Evolutionary conservation across 805 yeast species (phyloP).

Genomic region (Metschnikowia vanudenii): DNA sequence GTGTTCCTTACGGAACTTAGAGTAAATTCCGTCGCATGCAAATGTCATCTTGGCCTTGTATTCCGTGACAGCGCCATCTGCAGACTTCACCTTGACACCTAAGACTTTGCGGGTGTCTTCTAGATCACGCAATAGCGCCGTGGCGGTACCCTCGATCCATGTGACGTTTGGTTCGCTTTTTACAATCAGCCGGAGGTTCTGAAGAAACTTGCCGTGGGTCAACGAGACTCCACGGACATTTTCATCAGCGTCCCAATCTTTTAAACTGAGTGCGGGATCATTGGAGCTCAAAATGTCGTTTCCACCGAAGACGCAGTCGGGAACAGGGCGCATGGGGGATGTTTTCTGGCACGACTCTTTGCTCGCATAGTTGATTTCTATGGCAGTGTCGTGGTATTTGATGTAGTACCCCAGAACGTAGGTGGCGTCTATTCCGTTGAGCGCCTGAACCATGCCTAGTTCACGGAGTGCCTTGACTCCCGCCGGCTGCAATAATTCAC

Average conservation of each 20-base stretch:
- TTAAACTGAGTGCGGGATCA: constrained; percentile 41
- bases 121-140: constrained; percentile 55
- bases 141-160: constrained; percentile 80
- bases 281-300: constrained; percentile 54
- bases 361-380: constrained; percentile 69
- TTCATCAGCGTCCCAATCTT: constrained; percentile 59
- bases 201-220: constrained; percentile 87
- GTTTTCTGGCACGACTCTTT: constrained; percentile 46
- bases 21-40: constrained; percentile 91
- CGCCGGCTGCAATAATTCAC: constrained; percentile 95
- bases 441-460: constrained; percentile 76
- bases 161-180: constrained; percentile 70
- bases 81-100: constrained; percentile 68
- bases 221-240: constrained; percentile 76
- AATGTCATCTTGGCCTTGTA: constrained; percentile 66
- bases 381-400: constrained; percentile 56
- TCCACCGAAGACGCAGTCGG: constrained; percentile 54
- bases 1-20: constrained; percentile 81
- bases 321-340: constrained; percentile 47
- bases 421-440: constrained; percentile 74
- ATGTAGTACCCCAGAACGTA: constrained; percentile 80
- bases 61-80: constrained; percentile 25
- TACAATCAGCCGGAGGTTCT: constrained; percentile 72
- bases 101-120: constrained; percentile 50
- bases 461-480: constrained; percentile 84